phyloP scores from a whole-genome alignment of 202 grass and related monocot genomes.

The Cymbopogon flexuosus region DNA sequence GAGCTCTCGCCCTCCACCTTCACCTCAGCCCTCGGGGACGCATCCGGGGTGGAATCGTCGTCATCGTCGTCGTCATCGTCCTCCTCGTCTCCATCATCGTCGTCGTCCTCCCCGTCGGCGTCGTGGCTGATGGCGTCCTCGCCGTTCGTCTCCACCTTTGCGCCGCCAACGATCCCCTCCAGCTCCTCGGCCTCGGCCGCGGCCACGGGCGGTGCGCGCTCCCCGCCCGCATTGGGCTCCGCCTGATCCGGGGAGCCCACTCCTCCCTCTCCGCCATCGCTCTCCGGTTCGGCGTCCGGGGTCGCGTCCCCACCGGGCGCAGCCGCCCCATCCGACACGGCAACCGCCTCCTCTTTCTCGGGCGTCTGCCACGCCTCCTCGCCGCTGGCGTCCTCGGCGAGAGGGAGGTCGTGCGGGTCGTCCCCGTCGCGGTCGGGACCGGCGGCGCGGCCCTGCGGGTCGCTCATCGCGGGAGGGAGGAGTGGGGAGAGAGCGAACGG shows the following conservation, averaged over 20 bases:
- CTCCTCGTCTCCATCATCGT: constrained; percentile 24
- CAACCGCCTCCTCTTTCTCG: constrained; percentile 28
- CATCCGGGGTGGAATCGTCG: constrained; percentile 46
- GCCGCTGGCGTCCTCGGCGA: constrained; percentile 32
- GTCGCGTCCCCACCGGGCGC: constrained; percentile 1
- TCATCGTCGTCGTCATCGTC: constrained; percentile 28
- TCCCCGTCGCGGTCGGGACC: constrained; percentile 33
- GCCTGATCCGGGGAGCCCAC: constrained; percentile 31
- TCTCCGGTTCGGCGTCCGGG: constrained; percentile 20
- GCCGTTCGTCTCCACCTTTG: constrained; percentile 43
- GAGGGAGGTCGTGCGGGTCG: constrained; percentile 34
- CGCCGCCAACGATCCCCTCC: constrained; percentile 31
- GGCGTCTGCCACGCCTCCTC: constrained; percentile 27
- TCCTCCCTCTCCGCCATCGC: constrained; percentile 35
- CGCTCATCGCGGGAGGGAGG: constrained; percentile 46
- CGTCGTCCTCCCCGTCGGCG: constrained; percentile 35
- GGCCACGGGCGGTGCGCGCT: neutral
- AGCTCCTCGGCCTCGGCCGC: neutral
- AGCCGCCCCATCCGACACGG: constrained; percentile 22
- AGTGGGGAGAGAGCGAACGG: constrained; percentile 14
- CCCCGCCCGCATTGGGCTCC: constrained; percentile 31
- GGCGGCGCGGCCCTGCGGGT: constrained; percentile 35
- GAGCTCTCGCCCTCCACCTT: constrained; percentile 43
- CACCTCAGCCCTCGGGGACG: constrained; percentile 38
- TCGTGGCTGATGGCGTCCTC: constrained; percentile 48